Base-by-base conservation (phyloP, 495 filamentous ascomycete genomes). In the Penicillium steckii region DNA sequence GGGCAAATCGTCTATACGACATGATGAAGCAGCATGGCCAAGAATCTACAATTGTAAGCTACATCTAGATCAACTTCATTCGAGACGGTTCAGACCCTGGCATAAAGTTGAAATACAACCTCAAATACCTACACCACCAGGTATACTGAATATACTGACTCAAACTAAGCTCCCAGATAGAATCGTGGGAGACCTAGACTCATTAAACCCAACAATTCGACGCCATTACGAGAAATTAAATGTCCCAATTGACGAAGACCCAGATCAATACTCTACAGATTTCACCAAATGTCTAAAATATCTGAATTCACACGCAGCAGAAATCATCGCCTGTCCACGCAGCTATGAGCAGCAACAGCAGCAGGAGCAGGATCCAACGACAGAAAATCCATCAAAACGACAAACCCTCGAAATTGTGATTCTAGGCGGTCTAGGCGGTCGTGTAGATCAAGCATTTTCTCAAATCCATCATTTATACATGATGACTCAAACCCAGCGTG, bases 181-280 rank as follows among this genome's bases (percentile, higher is more conserved):
- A 35, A 90, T 98, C 48, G 81, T 90, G 56, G 94, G 94, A 46
- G 94, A 98, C 61, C 76, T 97, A 1, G 94, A 98, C 75, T 96
- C 91, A 13, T 71, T 97, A 15, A 69, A 64, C 3, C 73, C 80
- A 9, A 65, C 76, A 17, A 73, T 86, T 0, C 74, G 73, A 30
- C 27, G 66, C 2, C 86, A 86, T 65, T 97, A 90, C 72, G 64
- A 73, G 33, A 51, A 65, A 0, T 71, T 68, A 8, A 70, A 70
- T 4, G 80, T 83, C 1, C 50, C 73, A 17, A 72, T 97, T 29
- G 71, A 88, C 48, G 65, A 81, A 57, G 83, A 91, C 49, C 57
- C 72, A 21, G 89, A 95, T 64, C 90, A 97, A 61, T 81, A 94
- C 63, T 86, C 87, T 8, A 96, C 95, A 6, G 94, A 92, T 58